Percentiles rank a stretch among this genome's conserved stretches.
Evolutionary conservation across 805 yeast species (phyloP).

Genomic region (Isabelozyma rhagii): DNA sequence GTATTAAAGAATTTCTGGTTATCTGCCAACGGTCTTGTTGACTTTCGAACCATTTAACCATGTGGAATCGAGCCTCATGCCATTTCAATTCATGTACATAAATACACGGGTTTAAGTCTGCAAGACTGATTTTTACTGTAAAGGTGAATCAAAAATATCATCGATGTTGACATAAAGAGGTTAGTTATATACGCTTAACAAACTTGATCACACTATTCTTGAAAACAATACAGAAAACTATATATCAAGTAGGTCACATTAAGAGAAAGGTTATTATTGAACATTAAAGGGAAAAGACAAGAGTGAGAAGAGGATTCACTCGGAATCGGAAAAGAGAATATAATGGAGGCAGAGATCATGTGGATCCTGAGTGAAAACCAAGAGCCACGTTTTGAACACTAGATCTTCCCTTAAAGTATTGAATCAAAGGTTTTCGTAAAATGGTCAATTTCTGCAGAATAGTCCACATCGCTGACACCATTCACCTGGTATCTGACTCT

Average conservation of each 20-base stretch:
- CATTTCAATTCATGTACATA: not conserved
- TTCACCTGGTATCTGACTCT: slow-evolving; percentile 74
- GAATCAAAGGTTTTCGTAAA: slow-evolving; percentile 47
- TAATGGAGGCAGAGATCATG: not conserved
- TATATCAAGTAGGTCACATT: not conserved
- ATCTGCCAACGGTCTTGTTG: slow-evolving; percentile 52
- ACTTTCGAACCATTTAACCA: slow-evolving; percentile 19
- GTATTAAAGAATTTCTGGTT: slow-evolving; percentile 66
- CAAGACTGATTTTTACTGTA: not conserved
- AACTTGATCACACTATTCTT: not conserved
- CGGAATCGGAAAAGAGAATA: not conserved
- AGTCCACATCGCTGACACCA: slow-evolving; percentile 52
- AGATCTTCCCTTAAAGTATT: slow-evolving; percentile 6
- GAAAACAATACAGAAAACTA: not conserved
- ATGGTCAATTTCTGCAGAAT: slow-evolving; percentile 55
- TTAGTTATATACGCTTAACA: not conserved
- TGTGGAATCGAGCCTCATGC: too few relatives aligned
- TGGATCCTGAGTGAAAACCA: not conserved
- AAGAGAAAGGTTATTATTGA: not conserved
- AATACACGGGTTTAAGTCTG: not conserved
- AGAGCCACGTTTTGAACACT: not conserved
- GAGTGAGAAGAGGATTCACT: too few relatives aligned
- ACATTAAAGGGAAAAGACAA: too few relatives aligned
- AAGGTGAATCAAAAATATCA: not conserved
- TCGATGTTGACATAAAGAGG: not conserved